Percentiles rank a stretch among this genome's conserved stretches.
phyloP scores from a whole-genome alignment of 1,284 basidiomycete genomes.

The Fereydounia khargensis region DNA sequence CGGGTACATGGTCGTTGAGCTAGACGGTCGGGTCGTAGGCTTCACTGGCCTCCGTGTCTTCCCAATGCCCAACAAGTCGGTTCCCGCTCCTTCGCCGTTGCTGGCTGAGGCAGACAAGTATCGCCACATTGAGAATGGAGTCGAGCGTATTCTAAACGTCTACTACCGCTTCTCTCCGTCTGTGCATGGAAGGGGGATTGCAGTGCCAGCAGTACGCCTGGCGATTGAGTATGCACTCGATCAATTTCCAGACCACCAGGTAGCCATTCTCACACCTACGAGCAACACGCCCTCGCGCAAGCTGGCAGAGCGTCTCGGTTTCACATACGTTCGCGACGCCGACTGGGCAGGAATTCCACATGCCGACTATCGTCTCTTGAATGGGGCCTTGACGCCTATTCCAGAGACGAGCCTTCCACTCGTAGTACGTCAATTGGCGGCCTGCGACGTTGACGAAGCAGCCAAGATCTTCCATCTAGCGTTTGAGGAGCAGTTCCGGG shows the following conservation, averaged over 20 bases:
- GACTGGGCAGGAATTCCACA: background rate
- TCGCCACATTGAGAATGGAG: background rate
- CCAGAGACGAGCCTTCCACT: too few species aligned
- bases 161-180: conserved; percentile 1
- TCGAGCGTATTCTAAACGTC: background rate
- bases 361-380: background rate
- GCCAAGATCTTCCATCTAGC: too few species aligned
- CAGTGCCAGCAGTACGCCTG: background rate
- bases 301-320: background rate
- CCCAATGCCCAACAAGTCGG: background rate
- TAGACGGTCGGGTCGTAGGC: background rate
- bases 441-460: too few species aligned
- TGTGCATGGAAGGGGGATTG: background rate
- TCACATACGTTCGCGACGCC: background rate
- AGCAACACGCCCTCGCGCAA: background rate
- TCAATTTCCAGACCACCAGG: background rate
- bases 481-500: too few species aligned
- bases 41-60: background rate
- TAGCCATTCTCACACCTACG: background rate
- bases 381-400: too few species aligned
- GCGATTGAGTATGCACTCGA: background rate
- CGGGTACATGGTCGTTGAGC: background rate
- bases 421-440: too few species aligned
- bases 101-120: background rate
- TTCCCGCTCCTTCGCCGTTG: background rate